phyloP scores from a whole-genome alignment of 2,329 filamentous ascomycete genomes.

The Penicillium nordicum region DNA sequence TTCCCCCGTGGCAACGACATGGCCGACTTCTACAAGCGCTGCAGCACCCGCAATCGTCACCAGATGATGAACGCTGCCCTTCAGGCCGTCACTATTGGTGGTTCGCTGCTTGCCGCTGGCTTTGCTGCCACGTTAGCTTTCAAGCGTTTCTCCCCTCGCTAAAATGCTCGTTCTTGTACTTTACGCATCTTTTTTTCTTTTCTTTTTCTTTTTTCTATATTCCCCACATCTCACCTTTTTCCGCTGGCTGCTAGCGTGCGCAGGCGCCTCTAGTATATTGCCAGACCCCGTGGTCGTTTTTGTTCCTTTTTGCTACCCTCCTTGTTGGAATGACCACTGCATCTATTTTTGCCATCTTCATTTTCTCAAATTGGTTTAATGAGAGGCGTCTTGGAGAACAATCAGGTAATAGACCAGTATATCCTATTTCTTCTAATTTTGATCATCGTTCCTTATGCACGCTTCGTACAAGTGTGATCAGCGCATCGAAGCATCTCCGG shows the following conservation, averaged over 20 bases:
- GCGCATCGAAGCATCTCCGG: not conserved
- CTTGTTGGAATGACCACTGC: conserved; percentile 3
- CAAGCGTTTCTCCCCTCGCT: conserved; percentile 38
- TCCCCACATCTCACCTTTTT: not conserved
- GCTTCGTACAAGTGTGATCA: not conserved
- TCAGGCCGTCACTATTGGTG: conserved; percentile 50
- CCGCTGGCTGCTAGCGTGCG: conserved; percentile 15
- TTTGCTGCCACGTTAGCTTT: conserved; percentile 40
- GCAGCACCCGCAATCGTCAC: conserved; percentile 51
- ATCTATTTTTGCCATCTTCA: conserved; percentile 3
- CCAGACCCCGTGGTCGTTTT: not conserved
- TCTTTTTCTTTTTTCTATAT: conserved; percentile 1
- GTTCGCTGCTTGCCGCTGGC: conserved; percentile 47
- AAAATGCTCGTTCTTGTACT: not conserved
- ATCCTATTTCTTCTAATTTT: not conserved
- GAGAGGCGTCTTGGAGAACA: not conserved
- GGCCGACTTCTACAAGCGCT: conserved; percentile 54
- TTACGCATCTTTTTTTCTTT: conserved; percentile 5
- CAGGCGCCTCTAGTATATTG: conserved; percentile 20
- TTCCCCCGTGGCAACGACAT: conserved; percentile 55
- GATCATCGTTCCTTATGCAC: not conserved
- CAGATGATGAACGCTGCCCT: conserved; percentile 56
- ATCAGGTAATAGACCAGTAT: not conserved
- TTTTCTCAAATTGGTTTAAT: not conserved
- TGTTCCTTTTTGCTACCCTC: not conserved